These are phyloP conservation scores for Cercospora zeae-maydis DNA, from an alignment of 2,329 filamentous ascomycete genomes.

Conservation along the genomic window DNA sequence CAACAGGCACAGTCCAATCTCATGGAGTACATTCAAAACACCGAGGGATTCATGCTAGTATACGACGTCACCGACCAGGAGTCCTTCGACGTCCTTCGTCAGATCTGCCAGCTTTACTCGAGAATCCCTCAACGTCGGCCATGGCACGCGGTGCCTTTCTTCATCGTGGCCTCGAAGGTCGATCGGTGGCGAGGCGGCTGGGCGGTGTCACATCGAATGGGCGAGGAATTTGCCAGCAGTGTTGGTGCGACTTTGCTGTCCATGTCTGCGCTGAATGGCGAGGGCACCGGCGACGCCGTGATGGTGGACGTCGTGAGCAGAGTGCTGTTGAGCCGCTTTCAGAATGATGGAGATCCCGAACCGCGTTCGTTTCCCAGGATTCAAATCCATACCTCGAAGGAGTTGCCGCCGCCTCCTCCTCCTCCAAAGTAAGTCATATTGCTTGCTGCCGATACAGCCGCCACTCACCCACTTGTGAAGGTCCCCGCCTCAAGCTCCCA, in stretches of 20 bases:
- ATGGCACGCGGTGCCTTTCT: slow-evolving; percentile 5
- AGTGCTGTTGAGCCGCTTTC: slow-evolving; percentile 5
- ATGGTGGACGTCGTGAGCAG: slow-evolving; percentile 12
- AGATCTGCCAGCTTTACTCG: slow-evolving; percentile 1
- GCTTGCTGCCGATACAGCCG: background rate
- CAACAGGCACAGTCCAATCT: slow-evolving; percentile 1
- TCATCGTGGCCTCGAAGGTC: slow-evolving; percentile 11
- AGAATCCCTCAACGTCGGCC: slow-evolving; percentile 11
- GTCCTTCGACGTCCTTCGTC: slow-evolving; percentile 9
- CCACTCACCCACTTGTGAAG: background rate
- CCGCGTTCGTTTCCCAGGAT: background rate
- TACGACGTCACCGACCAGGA: slow-evolving; percentile 14
- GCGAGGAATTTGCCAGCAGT: slow-evolving; percentile 7
- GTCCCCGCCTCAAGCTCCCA: background rate
- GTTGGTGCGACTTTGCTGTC: slow-evolving; percentile 8
- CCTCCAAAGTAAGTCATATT: background rate
- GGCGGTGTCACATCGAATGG: slow-evolving; percentile 7
- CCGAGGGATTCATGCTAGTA: slow-evolving; percentile 13
- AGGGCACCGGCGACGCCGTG: slow-evolving; percentile 10
- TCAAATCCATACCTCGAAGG: background rate
- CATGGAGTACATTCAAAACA: slow-evolving; percentile 9
- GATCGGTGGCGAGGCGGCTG: slow-evolving; percentile 16
- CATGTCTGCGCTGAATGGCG: slow-evolving; percentile 15
- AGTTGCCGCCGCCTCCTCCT: background rate
- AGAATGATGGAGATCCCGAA: slow-evolving; percentile 11